A percentile compares a stretch with the other conserved stretches of the same genome.
These are phyloP conservation scores for Aristolochia californica DNA, from an alignment of 164 flowering plant genomes.

Conservation along the genomic window DNA sequence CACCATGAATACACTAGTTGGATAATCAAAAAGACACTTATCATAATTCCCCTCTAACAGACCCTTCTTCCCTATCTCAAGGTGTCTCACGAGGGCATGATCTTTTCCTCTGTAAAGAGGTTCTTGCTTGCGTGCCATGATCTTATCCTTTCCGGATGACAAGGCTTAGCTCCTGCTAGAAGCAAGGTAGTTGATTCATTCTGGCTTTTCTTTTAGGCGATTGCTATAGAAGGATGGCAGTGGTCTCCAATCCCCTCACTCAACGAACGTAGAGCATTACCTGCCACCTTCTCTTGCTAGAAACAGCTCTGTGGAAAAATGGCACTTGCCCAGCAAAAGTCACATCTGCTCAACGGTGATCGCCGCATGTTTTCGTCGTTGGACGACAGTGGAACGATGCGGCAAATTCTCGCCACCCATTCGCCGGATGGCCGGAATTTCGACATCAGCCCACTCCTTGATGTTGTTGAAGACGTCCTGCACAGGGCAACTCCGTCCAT, in stretches of 20 bases:
- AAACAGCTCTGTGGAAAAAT: no score
- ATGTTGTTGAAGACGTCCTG: slow-evolving; percentile 47
- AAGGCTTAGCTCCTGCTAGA: slow-evolving; percentile 3
- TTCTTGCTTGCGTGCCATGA: not conserved
- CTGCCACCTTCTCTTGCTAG: no score
- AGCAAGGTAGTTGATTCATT: slow-evolving; percentile 32
- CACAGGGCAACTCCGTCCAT: slow-evolving; percentile 20
- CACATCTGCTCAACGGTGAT: slow-evolving; percentile 12
- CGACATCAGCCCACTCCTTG: slow-evolving; percentile 42
- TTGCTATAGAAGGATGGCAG: not conserved
- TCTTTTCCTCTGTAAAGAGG: no score
- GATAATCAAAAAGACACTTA: no score
- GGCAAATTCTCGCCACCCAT: slow-evolving; percentile 46
- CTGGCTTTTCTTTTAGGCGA: not conserved
- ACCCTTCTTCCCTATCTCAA: no score
- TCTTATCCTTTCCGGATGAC: not conserved
- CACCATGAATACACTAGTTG: no score
- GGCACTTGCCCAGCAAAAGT: not conserved
- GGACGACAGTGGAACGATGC: slow-evolving; percentile 48
- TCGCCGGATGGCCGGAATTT: slow-evolving; percentile 51
- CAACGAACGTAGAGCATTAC: no score
- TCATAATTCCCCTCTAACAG: no score
- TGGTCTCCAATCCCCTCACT: not conserved
- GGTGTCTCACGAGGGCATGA: no score
- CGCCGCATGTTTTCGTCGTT: slow-evolving; percentile 40